Evolutionary conservation across 768 basidiomycete species (phyloP).

Genomic region (Naganishia friedmannii): DNA sequence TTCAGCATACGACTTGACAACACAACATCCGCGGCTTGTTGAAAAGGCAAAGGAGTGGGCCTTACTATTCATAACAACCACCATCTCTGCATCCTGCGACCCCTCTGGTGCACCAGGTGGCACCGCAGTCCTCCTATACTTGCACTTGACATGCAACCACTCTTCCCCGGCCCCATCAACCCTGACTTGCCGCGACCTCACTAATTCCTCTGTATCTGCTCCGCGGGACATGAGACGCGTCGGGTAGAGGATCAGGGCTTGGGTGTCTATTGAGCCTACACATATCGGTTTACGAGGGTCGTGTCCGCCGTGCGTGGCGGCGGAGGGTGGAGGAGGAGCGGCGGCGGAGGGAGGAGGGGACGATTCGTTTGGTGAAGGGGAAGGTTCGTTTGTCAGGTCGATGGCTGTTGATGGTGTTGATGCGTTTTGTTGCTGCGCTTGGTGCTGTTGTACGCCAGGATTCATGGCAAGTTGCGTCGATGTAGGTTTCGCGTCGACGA

Average conservation of each 20-base stretch:
- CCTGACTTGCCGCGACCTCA: conserved; percentile 17
- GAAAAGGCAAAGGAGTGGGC: too few relatives aligned
- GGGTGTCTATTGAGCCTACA: conserved; percentile 32
- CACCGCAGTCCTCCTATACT: conserved; percentile 9
- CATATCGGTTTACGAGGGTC: conserved; percentile 27
- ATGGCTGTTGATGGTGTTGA: conserved; percentile 17
- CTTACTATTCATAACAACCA: conserved; percentile 32
- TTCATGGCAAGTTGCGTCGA: background rate
- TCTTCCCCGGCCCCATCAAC: conserved; percentile 27
- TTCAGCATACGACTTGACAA: background rate
- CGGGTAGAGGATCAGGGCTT: conserved; percentile 32
- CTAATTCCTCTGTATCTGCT: conserved; percentile 18
- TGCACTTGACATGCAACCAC: conserved; percentile 33
- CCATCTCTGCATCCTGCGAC: background rate
- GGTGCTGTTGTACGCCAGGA: background rate
- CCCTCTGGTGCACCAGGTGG: background rate
- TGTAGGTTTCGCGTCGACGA: background rate
- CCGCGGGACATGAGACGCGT: conserved; percentile 25
- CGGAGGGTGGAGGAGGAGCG: background rate
- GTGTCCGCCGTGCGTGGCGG: background rate
- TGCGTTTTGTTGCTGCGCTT: background rate
- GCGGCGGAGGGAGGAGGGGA: background rate
- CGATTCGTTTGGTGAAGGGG: conserved; percentile 22
- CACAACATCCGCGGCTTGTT: too few relatives aligned
- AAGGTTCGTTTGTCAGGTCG: conserved; percentile 28